Base-by-base conservation (phyloP, 495 filamentous ascomycete genomes). In the Penicillium lagena region DNA sequence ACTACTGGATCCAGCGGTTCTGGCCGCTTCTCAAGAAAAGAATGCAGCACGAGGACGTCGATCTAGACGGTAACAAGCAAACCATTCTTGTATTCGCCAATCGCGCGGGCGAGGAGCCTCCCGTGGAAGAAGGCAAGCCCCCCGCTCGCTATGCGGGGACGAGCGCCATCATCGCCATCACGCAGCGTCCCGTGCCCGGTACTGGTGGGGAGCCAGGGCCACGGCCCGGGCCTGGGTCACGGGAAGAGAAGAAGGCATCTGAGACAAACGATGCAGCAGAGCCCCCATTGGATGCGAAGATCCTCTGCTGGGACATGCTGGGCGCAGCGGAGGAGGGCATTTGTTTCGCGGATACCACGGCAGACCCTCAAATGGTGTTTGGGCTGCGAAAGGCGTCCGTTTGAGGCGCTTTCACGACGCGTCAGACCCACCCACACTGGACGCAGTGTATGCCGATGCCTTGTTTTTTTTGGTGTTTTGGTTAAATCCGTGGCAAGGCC, bases 1-100 rank as follows among this genome's bases (percentile, higher is more conserved):
- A 79, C 15, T 98, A 96, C 65, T 98, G 93, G 93, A 66, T 94
- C n/a, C 80, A 82, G 50, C 72, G 91, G 35, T 71, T 96, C 34
- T 77, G 81, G 55, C 90, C 91, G 2, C 56, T 96, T 1, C 70
- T 91, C 10, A 64, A 72, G 35, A 55, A 56, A 40, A 59, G 67
- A 34, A 70, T 75, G 36, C 68, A 74, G 15, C 71, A 67, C 47
- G 37, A 47, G 7, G 36, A 36, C n/a, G 61, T 65, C n/a, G 51
- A 17, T 30, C 10, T 37, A 31, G 27, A 42, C 4, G 56, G 50
- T 12, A 72, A 61, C 47, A 84, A 87, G 53, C 22, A 22, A 22
- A 75, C 87, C 32, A 78, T 94, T 40, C 75, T 95, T 10, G 81
- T 95, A 14, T 84, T 90, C 55, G 87, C 84, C 46, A 96, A 97